Evolutionary conservation across 2,329 filamentous ascomycete species (phyloP), one percentile per base, ranked within the genome.

Genomic region (Penicillium sp.): DNA sequence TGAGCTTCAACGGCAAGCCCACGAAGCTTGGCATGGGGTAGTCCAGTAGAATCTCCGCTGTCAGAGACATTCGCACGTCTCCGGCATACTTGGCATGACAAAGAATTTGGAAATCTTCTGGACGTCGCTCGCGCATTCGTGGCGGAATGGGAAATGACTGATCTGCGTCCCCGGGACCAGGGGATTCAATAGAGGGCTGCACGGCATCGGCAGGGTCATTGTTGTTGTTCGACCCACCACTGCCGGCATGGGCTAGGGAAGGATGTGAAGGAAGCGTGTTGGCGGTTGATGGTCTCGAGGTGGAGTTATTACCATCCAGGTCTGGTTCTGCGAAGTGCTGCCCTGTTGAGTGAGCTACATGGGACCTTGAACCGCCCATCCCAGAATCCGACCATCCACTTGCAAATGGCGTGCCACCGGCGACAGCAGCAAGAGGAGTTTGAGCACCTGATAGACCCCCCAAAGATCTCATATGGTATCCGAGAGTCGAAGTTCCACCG

Each of bases 21-120:
- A 97, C 93, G 67, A 99, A 99, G 77, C 90, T 96, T 39, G 92
- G 92, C 90, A 97, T 97, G 1, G 94, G 94, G 71, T 99, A 99
- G 74, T 99, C 94, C 32, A 99, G 86, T 31, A 97, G 80, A 40
- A 99, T 96, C 74, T 97, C 92, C 0, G 94, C 92, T 22, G 94
- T 97, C 46, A 99, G 80, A 57, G 92, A 90, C 53, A 99, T 83
- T 61, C 87, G 87, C 54, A 99, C 83, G 67, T 97, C 89, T 31
- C 94, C 94, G 2, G 88, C 84, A 73, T 99, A 99, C 52, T 86
- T 87, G 56, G 96, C 92, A 61, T 92, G 88, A 67, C 95, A 93
- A 5, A 97, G 89, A 45, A 96, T 89, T 72, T 99, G 94, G 49
- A 97, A 81, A 68, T 99, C 94, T 60, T 96, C 91, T 3, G 89